A percentile compares a stretch with the other conserved stretches of the same genome.
phyloP scores from a whole-genome alignment of 2,329 filamentous ascomycete species.

The Pseudogymnoascus sp. region DNA sequence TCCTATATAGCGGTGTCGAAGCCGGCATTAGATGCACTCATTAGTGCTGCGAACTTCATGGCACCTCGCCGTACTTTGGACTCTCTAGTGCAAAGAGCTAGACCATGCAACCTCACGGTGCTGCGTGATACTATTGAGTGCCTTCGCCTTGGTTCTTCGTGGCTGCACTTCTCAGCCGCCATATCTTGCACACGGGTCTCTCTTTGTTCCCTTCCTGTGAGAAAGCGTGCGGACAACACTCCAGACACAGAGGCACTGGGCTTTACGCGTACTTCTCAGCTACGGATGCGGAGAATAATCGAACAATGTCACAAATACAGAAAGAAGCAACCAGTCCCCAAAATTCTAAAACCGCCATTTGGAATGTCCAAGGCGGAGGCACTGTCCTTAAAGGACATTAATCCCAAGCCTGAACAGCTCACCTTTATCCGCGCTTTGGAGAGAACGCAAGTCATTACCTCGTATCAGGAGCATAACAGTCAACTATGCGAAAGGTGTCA shows the following conservation, averaged over 20 bases:
- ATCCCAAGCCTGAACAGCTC: slow-evolving; percentile 11
- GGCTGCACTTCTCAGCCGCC: slow-evolving; percentile 12
- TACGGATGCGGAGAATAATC: slow-evolving; percentile 11
- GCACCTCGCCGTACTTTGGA: slow-evolving; percentile 8
- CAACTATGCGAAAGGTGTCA: slow-evolving; percentile 11
- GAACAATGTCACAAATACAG: slow-evolving; percentile 13
- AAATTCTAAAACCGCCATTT: too few species aligned
- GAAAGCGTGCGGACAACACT: slow-evolving; percentile 10
- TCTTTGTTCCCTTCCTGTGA: slow-evolving; percentile 11
- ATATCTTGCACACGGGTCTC: slow-evolving; percentile 12
- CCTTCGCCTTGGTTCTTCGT: slow-evolving; percentile 13
- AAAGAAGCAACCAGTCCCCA: slow-evolving; percentile 7
- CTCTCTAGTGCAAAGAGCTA: slow-evolving; percentile 10
- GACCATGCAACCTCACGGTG: slow-evolving; percentile 11
- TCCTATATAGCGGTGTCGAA: slow-evolving; percentile 14
- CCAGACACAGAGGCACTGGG: slow-evolving; percentile 10
- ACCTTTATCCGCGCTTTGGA: slow-evolving; percentile 13
- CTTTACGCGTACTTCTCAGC: slow-evolving; percentile 11
- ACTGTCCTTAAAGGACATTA: slow-evolving; percentile 1
- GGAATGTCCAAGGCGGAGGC: neutral
- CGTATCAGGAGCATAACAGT: slow-evolving; percentile 10
- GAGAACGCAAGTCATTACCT: slow-evolving; percentile 11
- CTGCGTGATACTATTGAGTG: slow-evolving; percentile 11
- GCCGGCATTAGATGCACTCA: slow-evolving; percentile 13
- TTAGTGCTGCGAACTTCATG: slow-evolving; percentile 11